Percentiles rank a stretch among this genome's conserved stretches.
These are phyloP conservation scores for Boletus insuetus DNA, from an alignment of 768 basidiomycete genomes.

Conservation along the genomic window DNA sequence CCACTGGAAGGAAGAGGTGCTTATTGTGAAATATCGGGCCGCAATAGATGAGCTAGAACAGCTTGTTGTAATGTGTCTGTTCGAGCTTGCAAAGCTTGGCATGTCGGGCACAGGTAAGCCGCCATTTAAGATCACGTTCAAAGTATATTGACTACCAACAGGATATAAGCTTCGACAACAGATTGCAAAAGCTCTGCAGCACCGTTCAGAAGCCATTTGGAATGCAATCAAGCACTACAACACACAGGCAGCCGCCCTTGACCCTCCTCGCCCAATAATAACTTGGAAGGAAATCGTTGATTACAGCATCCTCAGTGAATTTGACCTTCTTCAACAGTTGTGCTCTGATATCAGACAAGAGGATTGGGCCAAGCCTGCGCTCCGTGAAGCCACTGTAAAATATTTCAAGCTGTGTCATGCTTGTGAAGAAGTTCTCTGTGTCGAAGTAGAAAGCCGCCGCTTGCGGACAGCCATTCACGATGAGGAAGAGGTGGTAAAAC, in stretches of 20 bases:
- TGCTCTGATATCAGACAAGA: background rate
- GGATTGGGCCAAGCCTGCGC: background rate
- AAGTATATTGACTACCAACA: background rate
- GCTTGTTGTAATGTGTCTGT: background rate
- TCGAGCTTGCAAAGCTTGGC: background rate
- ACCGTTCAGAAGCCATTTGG: background rate
- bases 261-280: background rate
- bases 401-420: background rate
- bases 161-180: background rate
- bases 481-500: background rate
- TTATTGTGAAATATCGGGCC: background rate
- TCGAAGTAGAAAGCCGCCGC: background rate
- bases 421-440: background rate
- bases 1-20: background rate
- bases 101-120: background rate
- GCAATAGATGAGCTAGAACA: background rate
- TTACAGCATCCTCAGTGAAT: background rate
- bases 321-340: background rate
- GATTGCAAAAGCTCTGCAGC: background rate
- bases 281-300: background rate
- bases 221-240: background rate
- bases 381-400: background rate
- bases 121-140: background rate
- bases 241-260: background rate
- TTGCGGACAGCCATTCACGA: background rate